phyloP scores from a whole-genome alignment of 208 protist species.

The Crithidia bombi region DNA sequence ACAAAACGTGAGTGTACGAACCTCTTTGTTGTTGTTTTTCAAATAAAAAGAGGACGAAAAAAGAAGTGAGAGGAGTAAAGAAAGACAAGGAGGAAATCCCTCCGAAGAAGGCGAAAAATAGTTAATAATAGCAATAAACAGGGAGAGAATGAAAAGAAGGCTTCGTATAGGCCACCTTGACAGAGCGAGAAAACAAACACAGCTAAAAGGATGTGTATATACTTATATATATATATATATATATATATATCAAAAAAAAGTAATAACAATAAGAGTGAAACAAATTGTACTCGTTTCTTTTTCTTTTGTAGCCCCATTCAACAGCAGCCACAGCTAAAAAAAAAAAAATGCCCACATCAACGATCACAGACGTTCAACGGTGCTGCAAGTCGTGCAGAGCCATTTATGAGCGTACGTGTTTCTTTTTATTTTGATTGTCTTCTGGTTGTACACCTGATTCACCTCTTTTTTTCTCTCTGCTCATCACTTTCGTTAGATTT shows the following conservation, averaged over 20 bases:
- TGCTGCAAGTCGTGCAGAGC: too few relatives aligned
- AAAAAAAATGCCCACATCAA: too few relatives aligned
- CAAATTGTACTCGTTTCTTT: too few relatives aligned
- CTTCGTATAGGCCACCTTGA: too few relatives aligned
- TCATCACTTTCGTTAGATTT: not conserved
- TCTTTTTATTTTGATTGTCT: not conserved
- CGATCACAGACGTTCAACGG: too few relatives aligned
- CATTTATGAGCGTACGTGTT: too few relatives aligned
- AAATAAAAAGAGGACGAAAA: conserved; percentile 7
- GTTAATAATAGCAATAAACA: not conserved
- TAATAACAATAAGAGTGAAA: too few relatives aligned
- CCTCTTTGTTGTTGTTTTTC: not conserved
- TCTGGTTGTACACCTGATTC: not conserved
- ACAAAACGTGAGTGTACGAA: not conserved
- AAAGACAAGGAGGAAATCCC: conserved; percentile 13
- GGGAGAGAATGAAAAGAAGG: too few relatives aligned
- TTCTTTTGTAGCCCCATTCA: too few relatives aligned
- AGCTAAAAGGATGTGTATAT: not conserved
- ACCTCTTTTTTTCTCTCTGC: too few relatives aligned
- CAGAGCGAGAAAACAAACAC: not conserved
- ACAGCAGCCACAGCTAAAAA: too few relatives aligned
- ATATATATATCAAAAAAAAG: too few relatives aligned
- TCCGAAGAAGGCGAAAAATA: not conserved
- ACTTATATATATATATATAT: not conserved
- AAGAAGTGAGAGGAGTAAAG: conserved; percentile 11